Evolutionary conservation across 306 rosid genomes (phyloP).

Genomic region (Albizia julibrissin): DNA sequence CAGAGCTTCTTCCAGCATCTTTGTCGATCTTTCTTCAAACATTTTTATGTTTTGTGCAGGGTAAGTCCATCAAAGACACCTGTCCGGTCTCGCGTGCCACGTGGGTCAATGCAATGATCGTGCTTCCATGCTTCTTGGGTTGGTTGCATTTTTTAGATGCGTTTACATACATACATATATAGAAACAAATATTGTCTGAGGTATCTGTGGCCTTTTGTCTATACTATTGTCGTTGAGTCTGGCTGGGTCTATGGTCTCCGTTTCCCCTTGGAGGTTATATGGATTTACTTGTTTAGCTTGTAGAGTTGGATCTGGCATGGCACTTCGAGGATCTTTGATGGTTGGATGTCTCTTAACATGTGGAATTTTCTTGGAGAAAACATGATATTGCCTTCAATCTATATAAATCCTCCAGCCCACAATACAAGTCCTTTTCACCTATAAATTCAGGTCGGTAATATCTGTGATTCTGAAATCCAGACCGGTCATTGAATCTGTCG

Average conservation of each 20-base stretch:
- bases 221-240: slow-evolving; percentile 44
- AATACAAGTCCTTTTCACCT: neutral
- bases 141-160: slow-evolving; percentile 52
- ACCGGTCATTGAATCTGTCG: too few species aligned
- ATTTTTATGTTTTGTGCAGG: slow-evolving; percentile 49
- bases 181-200: slow-evolving; percentile 53
- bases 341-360: slow-evolving; percentile 34
- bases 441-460: neutral
- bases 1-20: neutral
- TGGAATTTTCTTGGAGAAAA: slow-evolving; percentile 44
- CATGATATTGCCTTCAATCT: slow-evolving; percentile 9
- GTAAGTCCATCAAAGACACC: slow-evolving; percentile 95
- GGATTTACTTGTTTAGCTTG: slow-evolving; percentile 52
- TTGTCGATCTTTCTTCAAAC: neutral
- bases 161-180: slow-evolving; percentile 40
- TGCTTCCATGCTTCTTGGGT: slow-evolving; percentile 41
- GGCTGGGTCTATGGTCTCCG: slow-evolving; percentile 45
- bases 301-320: slow-evolving; percentile 69
- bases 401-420: neutral
- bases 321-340: slow-evolving; percentile 59
- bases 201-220: slow-evolving; percentile 55
- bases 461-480: too few species aligned
- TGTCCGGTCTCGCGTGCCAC: slow-evolving; percentile 71
- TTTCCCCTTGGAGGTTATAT: slow-evolving; percentile 26
- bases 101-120: slow-evolving; percentile 51